Conservation (phyloP, 2,329 filamentous ascomycete genomes). For the Scytalidium sp. region DNA sequence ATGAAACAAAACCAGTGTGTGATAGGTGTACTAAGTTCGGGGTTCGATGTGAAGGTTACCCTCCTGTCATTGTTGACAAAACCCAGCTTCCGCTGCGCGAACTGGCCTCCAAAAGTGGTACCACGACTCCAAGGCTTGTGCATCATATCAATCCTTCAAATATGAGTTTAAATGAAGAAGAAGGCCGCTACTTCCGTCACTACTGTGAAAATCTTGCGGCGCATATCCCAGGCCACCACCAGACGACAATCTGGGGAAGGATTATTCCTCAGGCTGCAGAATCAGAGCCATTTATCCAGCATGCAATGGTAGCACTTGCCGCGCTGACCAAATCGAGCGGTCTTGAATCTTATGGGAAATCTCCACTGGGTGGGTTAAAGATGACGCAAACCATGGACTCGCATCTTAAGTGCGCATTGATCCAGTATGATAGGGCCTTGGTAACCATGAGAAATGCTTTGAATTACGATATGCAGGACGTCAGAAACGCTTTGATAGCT, state of each 20-base stretch:
- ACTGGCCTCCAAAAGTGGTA: slow-evolving; percentile 3
- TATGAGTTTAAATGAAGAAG: slow-evolving; percentile 7
- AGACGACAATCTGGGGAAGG: slow-evolving; percentile 11
- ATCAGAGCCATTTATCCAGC: slow-evolving; percentile 12
- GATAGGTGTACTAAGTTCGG: slow-evolving; percentile 13
- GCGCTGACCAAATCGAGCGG: slow-evolving; percentile 9
- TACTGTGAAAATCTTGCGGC: slow-evolving; percentile 13
- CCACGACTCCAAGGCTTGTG: background rate
- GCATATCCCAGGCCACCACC: slow-evolving; percentile 12
- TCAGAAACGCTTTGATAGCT: slow-evolving; percentile 5
- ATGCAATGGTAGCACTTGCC: slow-evolving; percentile 16
- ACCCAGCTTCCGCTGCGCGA: background rate
- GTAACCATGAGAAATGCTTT: slow-evolving; percentile 4
- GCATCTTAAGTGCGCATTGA: slow-evolving; percentile 6
- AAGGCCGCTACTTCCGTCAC: slow-evolving; percentile 13
- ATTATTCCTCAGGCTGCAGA: slow-evolving; percentile 16
- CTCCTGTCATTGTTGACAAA: background rate
- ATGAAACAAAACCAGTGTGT: slow-evolving; percentile 16
- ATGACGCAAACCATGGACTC: background rate
- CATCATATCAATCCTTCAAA: background rate
- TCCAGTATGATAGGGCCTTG: slow-evolving; percentile 5
- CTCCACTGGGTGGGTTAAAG: too few species aligned
- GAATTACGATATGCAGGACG: background rate
- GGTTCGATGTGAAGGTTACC: slow-evolving; percentile 16
- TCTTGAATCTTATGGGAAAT: too few species aligned